Percentiles rank a stretch among this genome's conserved stretches.
Conservation (phyloP, 2,329 filamentous ascomycete genomes). For the Phialophora chinensis region DNA sequence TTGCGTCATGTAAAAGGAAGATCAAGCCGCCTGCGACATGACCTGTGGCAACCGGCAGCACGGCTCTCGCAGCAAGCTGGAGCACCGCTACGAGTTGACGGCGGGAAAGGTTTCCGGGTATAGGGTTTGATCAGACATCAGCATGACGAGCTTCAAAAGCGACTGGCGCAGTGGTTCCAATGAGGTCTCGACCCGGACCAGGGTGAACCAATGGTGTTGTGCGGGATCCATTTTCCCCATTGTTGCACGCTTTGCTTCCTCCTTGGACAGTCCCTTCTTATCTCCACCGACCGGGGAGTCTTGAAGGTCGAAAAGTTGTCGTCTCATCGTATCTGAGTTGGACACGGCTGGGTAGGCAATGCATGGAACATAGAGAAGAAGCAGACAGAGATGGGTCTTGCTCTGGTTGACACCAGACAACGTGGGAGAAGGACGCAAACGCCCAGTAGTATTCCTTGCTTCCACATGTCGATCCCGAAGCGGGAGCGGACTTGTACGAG, state of each 20-base stretch:
- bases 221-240: neutral
- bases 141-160: neutral
- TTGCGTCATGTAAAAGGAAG: neutral
- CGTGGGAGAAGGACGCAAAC: neutral
- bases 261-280: neutral
- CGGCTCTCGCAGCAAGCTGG: neutral
- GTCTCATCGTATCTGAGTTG: neutral
- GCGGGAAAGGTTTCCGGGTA: constrained; percentile 5
- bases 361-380: neutral
- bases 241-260: no score
- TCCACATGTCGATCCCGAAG: neutral
- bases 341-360: neutral
- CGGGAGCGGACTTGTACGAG: neutral
- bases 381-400: neutral
- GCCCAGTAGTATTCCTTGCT: neutral
- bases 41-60: neutral
- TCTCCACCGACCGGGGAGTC: neutral
- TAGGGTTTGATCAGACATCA: neutral
- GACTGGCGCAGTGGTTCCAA: neutral
- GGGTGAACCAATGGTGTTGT: neutral
- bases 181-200: neutral
- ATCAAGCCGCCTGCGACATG: neutral
- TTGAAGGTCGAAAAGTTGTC: neutral
- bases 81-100: neutral
- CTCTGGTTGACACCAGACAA: neutral